Conservation (phyloP, 441 rosid genomes). For the Populus tomentosa region DNA sequence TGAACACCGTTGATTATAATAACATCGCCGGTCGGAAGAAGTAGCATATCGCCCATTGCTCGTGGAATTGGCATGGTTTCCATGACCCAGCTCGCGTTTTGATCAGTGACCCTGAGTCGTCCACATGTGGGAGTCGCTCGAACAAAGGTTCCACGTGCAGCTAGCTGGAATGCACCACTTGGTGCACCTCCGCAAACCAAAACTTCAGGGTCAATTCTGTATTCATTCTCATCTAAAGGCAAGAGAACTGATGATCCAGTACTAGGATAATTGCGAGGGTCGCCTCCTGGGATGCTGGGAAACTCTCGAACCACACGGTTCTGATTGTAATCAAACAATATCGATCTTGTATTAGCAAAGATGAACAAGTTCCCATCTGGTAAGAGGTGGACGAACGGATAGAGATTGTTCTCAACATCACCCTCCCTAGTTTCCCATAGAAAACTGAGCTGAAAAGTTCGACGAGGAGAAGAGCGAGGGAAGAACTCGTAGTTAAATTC, state of each 20-base stretch:
- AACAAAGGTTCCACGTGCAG: conserved; percentile 20
- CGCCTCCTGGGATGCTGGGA: conserved; percentile 46
- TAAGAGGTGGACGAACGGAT: conserved; percentile 75
- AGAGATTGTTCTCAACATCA: conserved; percentile 58
- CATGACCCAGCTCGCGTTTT: conserved; percentile 56
- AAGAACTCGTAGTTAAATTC: conserved; percentile 64
- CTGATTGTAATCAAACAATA: conserved; percentile 51
- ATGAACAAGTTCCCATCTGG: conserved; percentile 82
- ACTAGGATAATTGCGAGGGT: conserved; percentile 79
- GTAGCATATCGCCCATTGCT: conserved; percentile 78
- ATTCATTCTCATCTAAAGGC: conserved; percentile 52
- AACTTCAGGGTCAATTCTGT: conserved; percentile 38
- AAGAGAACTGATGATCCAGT: conserved; percentile 71
- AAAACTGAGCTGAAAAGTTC: conserved; percentile 31
- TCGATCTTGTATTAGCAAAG: conserved; percentile 68
- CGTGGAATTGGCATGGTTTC: conserved; percentile 67
- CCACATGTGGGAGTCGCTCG: conserved; percentile 63
- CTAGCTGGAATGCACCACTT: conserved; percentile 29
- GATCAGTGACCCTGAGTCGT: conserved; percentile 37
- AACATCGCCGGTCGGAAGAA: conserved; percentile 61
- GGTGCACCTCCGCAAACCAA: conserved; percentile 83
- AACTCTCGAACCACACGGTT: conserved; percentile 50
- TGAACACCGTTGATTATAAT: conserved; percentile 60
- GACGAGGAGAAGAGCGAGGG: conserved; percentile 21
- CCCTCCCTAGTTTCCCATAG: conserved; percentile 46